These are phyloP conservation scores for Aristolochia contorta DNA, from an alignment of 164 flowering plant genomes.

Conservation along the genomic window DNA sequence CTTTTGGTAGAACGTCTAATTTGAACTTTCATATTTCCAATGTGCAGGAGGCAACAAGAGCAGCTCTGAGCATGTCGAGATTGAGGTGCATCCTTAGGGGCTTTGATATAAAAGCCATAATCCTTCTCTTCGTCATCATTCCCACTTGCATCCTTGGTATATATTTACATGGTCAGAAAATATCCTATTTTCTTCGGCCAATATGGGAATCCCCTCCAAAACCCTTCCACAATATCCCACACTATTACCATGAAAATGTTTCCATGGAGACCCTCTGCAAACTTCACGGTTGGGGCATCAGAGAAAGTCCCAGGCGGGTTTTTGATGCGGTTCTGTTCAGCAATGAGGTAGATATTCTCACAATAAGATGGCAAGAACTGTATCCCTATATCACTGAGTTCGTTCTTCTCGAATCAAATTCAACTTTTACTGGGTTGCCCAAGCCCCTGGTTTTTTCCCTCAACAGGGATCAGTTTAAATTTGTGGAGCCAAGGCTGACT, in stretches of 20 bases:
- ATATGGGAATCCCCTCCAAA: conserved; percentile 89
- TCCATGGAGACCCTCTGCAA: conserved; percentile 75
- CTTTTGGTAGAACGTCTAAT: background rate
- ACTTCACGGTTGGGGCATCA: conserved; percentile 83
- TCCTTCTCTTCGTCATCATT: conserved; percentile 40
- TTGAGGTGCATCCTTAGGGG: conserved; percentile 55
- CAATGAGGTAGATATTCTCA: conserved; percentile 73
- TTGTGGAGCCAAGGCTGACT: conserved; percentile 56
- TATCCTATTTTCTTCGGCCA: conserved; percentile 71
- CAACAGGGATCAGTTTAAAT: conserved; percentile 48
- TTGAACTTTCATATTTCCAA: background rate
- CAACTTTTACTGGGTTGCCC: conserved; percentile 70
- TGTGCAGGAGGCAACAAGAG: conserved; percentile 35
- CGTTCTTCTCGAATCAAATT: conserved; percentile 86
- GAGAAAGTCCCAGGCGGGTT: conserved; percentile 78
- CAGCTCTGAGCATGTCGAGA: conserved; percentile 47
- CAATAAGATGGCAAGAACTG: conserved; percentile 74
- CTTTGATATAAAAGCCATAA: conserved; percentile 42
- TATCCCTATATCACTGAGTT: conserved; percentile 73
- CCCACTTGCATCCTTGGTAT: conserved; percentile 41
- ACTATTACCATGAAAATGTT: conserved; percentile 72
- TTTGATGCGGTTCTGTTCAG: conserved; percentile 85
- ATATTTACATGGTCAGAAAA: conserved; percentile 72
- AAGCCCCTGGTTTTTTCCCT: conserved; percentile 51
- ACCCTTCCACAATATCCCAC: conserved; percentile 61